phyloP scores from a whole-genome alignment of 768 basidiomycete genomes.

The Lactarius psammicola region DNA sequence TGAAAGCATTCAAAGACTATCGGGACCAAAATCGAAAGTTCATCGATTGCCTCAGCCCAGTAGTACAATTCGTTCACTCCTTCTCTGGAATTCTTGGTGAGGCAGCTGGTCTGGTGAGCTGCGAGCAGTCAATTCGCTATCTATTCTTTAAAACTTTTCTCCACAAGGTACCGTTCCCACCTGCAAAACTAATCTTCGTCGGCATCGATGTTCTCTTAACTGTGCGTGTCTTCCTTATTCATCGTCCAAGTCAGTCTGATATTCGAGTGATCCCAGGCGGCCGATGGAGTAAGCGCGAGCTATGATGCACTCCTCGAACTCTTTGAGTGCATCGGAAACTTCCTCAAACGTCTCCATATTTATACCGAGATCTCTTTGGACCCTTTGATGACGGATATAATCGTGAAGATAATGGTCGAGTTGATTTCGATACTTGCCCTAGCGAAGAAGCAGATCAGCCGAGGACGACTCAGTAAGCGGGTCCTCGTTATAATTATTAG shows the following conservation, averaged over 20 bases:
- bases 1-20: neutral
- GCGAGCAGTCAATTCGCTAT: neutral
- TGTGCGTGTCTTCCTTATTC: neutral
- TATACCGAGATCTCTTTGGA: no score
- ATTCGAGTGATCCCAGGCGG: neutral
- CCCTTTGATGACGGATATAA: no score
- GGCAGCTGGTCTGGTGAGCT: neutral
- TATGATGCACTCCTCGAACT: no score
- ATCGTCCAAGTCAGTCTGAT: no score
- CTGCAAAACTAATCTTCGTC: conserved; percentile 1
- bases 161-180: neutral
- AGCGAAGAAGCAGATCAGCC: no score
- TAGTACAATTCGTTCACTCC: neutral
- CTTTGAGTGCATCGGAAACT: no score
- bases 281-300: no score
- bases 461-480: conserved; percentile 12
- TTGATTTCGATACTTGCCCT: no score
- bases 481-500: neutral
- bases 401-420: no score
- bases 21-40: conserved; percentile 4
- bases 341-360: no score
- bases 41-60: neutral
- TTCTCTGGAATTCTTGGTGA: neutral
- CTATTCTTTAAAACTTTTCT: neutral
- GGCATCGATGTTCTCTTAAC: conserved; percentile 1